Percentiles rank a stretch among this genome's conserved stretches.
phyloP scores from a whole-genome alignment of 2,329 filamentous ascomycete species.

The Alternaria dauci region DNA sequence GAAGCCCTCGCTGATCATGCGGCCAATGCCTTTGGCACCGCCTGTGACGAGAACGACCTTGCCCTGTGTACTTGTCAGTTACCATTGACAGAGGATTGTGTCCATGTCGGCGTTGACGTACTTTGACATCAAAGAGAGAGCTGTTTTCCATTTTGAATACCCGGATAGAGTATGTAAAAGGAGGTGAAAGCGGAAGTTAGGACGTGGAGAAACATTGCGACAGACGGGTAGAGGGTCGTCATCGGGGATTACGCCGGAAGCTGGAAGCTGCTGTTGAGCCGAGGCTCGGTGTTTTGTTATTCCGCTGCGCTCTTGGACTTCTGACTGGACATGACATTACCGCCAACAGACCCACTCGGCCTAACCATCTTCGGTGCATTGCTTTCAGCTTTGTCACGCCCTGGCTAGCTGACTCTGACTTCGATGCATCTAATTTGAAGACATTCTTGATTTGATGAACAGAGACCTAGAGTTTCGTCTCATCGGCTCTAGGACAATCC shows the following conservation, averaged over 20 bases:
- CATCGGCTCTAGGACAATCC: no score
- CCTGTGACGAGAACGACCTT: slow-evolving; percentile 59
- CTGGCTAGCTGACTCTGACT: no score
- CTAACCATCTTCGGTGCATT: background rate
- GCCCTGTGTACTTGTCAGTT: slow-evolving; percentile 31
- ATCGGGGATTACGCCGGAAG: slow-evolving; percentile 17
- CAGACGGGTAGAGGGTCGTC: slow-evolving; percentile 9
- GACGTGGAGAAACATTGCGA: slow-evolving; percentile 12
- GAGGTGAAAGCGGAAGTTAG: background rate
- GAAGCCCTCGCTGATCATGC: slow-evolving; percentile 73
- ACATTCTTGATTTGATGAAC: no score
- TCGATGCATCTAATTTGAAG: no score
- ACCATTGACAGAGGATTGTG: background rate
- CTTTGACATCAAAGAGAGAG: slow-evolving; percentile 50
- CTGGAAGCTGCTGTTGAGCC: slow-evolving; percentile 35
- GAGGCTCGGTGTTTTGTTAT: slow-evolving; percentile 30
- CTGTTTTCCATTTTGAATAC: slow-evolving; percentile 44
- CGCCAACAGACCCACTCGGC: background rate
- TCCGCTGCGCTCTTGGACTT: background rate
- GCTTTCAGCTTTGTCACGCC: no score
- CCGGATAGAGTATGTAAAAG: background rate
- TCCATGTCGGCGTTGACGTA: slow-evolving; percentile 10
- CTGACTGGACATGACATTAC: background rate
- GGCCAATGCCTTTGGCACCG: slow-evolving; percentile 67
- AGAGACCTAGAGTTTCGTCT: no score